A percentile compares a stretch with the other conserved stretches of the same genome.
Conservation (phyloP, 2,329 filamentous ascomycete species). For the Cladophialophora psammophila region DNA sequence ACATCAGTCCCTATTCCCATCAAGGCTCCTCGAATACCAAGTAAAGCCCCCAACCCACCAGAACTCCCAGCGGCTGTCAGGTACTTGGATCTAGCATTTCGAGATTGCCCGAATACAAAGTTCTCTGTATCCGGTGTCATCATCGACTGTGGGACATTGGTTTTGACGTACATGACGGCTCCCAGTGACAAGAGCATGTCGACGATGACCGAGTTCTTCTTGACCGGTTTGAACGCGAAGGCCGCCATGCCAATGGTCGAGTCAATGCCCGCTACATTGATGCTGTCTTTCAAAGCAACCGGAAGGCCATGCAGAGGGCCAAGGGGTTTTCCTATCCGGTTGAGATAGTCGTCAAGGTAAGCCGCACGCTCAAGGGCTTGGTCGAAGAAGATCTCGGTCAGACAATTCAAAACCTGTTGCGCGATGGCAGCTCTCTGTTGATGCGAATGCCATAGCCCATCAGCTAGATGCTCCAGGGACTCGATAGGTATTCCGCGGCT, state of each 20-base stretch:
- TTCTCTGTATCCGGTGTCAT: constrained; percentile 48
- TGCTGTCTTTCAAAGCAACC: constrained; percentile 43
- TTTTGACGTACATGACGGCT: constrained; percentile 56
- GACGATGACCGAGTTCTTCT: constrained; percentile 39
- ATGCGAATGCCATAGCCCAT: neutral
- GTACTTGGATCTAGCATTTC: neutral
- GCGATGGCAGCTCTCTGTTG: constrained; percentile 4
- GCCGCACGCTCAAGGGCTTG: constrained; percentile 39
- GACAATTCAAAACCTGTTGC: constrained; percentile 28
- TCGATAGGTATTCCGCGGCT: neutral
- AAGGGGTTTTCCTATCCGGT: constrained; percentile 38
- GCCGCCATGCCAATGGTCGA: constrained; percentile 46
- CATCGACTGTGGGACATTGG: constrained; percentile 62
- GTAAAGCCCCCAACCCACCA: constrained; percentile 47
- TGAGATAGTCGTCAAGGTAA: constrained; percentile 37
- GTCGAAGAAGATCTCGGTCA: constrained; percentile 42
- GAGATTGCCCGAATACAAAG: constrained; percentile 1
- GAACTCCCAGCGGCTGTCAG: constrained; percentile 47
- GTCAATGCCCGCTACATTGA: constrained; percentile 39
- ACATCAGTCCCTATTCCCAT: constrained; percentile 46
- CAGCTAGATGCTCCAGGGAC: neutral
- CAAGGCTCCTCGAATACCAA: constrained; percentile 43
- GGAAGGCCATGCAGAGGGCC: constrained; percentile 44
- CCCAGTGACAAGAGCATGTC: constrained; percentile 52
- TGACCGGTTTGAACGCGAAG: constrained; percentile 39